Conservation (phyloP, 805 yeast species). For the Metschnikowia arizonensis region DNA sequence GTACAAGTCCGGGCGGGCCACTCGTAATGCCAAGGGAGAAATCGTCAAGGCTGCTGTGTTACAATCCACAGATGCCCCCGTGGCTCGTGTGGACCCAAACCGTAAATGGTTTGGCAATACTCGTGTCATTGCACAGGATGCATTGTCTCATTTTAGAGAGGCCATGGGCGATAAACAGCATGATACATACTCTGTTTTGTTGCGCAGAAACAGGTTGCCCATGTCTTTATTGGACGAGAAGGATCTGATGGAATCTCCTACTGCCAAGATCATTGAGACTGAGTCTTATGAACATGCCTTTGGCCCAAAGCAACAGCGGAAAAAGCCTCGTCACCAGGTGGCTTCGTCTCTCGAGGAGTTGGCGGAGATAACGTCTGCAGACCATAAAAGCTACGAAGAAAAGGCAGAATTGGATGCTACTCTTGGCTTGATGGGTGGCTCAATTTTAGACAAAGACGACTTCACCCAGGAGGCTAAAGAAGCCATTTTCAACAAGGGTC, state of each 20-base stretch:
- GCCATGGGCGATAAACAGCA: slow-evolving; percentile 83
- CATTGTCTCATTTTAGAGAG: slow-evolving; percentile 86
- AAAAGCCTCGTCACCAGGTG: slow-evolving; percentile 74
- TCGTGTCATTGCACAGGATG: slow-evolving; percentile 95
- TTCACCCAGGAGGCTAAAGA: slow-evolving; percentile 91
- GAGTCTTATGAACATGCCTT: slow-evolving; percentile 78
- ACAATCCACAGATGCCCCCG: slow-evolving; percentile 83
- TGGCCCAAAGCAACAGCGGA: slow-evolving; percentile 94
- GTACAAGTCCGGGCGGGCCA: slow-evolving; percentile 91
- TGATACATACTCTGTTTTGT: slow-evolving; percentile 79
- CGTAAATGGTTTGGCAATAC: slow-evolving; percentile 98
- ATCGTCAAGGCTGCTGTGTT: slow-evolving; percentile 81
- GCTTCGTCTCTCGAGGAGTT: slow-evolving; percentile 78
- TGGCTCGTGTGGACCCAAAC: slow-evolving; percentile 92
- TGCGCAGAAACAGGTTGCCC: slow-evolving; percentile 88
- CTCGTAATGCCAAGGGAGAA: slow-evolving; percentile 83
- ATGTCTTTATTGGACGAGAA: slow-evolving; percentile 92
- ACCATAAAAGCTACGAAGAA: slow-evolving; percentile 60
- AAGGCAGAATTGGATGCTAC: slow-evolving; percentile 72
- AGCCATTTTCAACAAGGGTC: slow-evolving; percentile 94
- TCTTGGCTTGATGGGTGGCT: slow-evolving; percentile 74
- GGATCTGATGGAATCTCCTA: slow-evolving; percentile 71
- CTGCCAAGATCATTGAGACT: slow-evolving; percentile 78
- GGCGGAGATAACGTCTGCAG: slow-evolving; percentile 54
- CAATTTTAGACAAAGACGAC: slow-evolving; percentile 60